Conservation (phyloP, 2,329 filamentous ascomycete species). For the Aspergillus pseudoglaucus region DNA sequence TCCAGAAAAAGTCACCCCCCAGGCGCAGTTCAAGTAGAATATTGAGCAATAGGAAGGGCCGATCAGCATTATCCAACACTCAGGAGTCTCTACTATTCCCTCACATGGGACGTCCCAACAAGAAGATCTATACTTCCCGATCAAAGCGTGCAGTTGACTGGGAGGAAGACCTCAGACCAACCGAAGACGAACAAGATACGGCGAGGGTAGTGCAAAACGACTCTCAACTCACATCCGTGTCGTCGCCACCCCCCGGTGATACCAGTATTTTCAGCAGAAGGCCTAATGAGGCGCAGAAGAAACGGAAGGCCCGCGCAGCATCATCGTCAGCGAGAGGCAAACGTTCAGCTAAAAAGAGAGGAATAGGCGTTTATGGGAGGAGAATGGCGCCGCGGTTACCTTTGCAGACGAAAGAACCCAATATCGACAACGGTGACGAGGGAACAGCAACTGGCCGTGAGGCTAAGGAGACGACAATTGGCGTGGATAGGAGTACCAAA, state of each 20-base stretch:
- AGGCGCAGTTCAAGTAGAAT: not conserved
- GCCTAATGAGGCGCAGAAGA: not conserved
- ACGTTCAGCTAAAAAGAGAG: slow-evolving; percentile 1
- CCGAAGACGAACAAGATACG: slow-evolving; percentile 14
- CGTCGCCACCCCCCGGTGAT: slow-evolving; percentile 8
- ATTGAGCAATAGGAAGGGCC: slow-evolving; percentile 1
- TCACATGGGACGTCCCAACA: slow-evolving; percentile 8
- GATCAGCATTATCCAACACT: slow-evolving; percentile 5
- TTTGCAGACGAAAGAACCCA: not conserved
- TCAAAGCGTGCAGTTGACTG: slow-evolving; percentile 19
- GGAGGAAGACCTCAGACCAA: slow-evolving; percentile 26
- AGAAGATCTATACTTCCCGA: slow-evolving; percentile 12
- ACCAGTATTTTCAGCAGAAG: slow-evolving; percentile 1
- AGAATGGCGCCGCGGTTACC: not conserved
- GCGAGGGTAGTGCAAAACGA: slow-evolving; percentile 1
- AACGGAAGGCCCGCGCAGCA: not conserved
- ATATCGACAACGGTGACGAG: not conserved
- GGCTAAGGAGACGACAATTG: not conserved
- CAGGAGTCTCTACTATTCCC: slow-evolving; percentile 13
- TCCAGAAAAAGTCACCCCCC: not conserved
- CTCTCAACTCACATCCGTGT: slow-evolving; percentile 8
- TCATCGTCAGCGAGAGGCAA: not conserved
- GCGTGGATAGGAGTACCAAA: not conserved
- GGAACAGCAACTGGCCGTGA: not conserved
- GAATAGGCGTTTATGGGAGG: slow-evolving; percentile 2